These are phyloP conservation scores for Arthrocladium fulminans DNA, from an alignment of 2,329 filamentous ascomycete species.

Conservation along the genomic window DNA sequence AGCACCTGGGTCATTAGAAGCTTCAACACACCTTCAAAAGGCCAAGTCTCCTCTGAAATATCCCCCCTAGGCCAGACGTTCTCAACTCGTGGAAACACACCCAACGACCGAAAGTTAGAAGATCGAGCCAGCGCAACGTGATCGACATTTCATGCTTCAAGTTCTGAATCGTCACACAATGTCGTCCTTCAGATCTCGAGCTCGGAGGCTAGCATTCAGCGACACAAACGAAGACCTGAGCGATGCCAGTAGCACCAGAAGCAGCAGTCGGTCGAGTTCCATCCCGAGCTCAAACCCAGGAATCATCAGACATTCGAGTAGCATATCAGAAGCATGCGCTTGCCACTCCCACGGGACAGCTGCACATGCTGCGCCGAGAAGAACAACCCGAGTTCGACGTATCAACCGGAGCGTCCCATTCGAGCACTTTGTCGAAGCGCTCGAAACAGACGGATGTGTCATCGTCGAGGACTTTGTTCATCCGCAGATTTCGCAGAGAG, in stretches of 20 bases:
- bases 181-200: slow-evolving; percentile 1
- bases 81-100: too few species aligned
- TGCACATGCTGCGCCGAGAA: neutral
- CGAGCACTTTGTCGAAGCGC: slow-evolving; percentile 26
- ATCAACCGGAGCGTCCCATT: slow-evolving; percentile 8
- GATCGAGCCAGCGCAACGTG: too few species aligned
- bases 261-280: neutral
- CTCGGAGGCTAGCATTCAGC: slow-evolving; percentile 1
- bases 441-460: slow-evolving; percentile 30
- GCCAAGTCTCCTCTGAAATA: too few species aligned
- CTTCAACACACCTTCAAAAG: too few species aligned
- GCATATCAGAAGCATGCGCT: slow-evolving; percentile 1
- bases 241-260: neutral
- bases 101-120: too few species aligned
- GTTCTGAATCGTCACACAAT: too few species aligned
- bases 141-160: too few species aligned
- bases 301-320: slow-evolving; percentile 1
- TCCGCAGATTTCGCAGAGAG: slow-evolving; percentile 23
- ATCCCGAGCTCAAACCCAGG: neutral
- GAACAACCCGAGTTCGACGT: neutral
- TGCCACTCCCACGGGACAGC: neutral
- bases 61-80: too few species aligned
- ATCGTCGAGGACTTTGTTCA: slow-evolving; percentile 28
- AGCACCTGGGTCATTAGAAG: too few species aligned
- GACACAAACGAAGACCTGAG: neutral